Percentiles rank a stretch among this genome's conserved stretches.
Conservation (phyloP, 805 yeast genomes). For the Metschnikowia cubensis region DNA sequence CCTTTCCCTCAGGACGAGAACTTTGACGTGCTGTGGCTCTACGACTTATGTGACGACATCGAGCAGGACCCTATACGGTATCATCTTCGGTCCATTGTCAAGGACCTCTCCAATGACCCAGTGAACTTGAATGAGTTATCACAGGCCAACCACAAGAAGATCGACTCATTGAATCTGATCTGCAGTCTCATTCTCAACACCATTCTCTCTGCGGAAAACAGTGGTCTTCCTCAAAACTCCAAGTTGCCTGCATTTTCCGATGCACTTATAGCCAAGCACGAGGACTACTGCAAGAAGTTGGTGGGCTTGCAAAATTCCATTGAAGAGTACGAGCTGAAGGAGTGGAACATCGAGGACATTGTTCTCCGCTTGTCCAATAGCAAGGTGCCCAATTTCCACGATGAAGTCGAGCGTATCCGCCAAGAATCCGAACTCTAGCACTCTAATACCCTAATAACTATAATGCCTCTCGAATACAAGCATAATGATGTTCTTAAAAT, state of each 20-base stretch:
- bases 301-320: slow-evolving; percentile 23
- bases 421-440: neutral
- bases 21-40: slow-evolving; percentile 32
- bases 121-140: slow-evolving; percentile 33
- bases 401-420: neutral
- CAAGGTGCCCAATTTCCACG: slow-evolving; percentile 13
- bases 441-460: no score
- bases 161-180: slow-evolving; percentile 23
- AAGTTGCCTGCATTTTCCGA: slow-evolving; percentile 33
- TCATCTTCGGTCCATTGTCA: slow-evolving; percentile 42
- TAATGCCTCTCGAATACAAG: no score
- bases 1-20: slow-evolving; percentile 27
- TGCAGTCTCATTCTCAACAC: slow-evolving; percentile 29
- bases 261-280: slow-evolving; percentile 20
- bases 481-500: no score
- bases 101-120: slow-evolving; percentile 30
- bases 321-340: slow-evolving; percentile 31
- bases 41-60: slow-evolving; percentile 41
- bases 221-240: slow-evolving; percentile 33
- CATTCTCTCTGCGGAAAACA: slow-evolving; percentile 30
- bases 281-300: slow-evolving; percentile 21
- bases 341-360: slow-evolving; percentile 39
- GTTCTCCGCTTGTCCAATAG: slow-evolving; percentile 26
- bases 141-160: slow-evolving; percentile 16
- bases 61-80: slow-evolving; percentile 46